Conservation (phyloP, 495 filamentous ascomycete genomes). For the Hapsidospora chrysogenum region DNA sequence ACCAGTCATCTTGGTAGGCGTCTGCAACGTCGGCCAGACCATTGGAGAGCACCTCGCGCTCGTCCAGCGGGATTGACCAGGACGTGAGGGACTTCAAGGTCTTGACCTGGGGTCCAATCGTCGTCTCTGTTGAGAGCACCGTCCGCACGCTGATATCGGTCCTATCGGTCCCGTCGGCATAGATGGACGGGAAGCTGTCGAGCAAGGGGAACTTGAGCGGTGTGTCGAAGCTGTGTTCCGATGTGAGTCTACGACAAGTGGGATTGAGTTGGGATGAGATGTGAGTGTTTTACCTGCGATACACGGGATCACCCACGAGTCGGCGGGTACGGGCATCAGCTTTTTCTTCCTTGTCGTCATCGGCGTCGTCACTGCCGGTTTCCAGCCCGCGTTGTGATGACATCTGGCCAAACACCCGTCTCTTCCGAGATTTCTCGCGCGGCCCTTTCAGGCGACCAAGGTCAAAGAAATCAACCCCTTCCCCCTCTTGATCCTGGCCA, state of each 20-base stretch:
- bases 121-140: conserved; percentile 57
- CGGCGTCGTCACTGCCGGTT: not conserved
- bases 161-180: conserved; percentile 1
- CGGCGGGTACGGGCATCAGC: not conserved
- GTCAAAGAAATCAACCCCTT: not conserved
- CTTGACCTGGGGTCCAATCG: conserved; percentile 52
- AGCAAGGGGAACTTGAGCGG: conserved; percentile 56
- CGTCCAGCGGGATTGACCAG: conserved; percentile 45
- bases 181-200: conserved; percentile 66
- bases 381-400: not conserved
- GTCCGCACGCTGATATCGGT: conserved; percentile 38
- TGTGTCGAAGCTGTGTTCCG: conserved; percentile 21
- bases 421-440: not conserved
- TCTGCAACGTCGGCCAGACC: conserved; percentile 75
- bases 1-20: conserved; percentile 80
- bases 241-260: no score
- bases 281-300: not conserved
- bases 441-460: not conserved
- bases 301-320: not conserved
- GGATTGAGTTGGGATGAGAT: conserved; percentile 4
- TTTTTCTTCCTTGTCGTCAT: not conserved
- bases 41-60: conserved; percentile 66
- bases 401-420: not conserved
- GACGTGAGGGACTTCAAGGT: conserved; percentile 41
- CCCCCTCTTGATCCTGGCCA: not conserved